phyloP scores from a whole-genome alignment of 2,329 filamentous ascomycete genomes.

The Cladosporium sp. region DNA sequence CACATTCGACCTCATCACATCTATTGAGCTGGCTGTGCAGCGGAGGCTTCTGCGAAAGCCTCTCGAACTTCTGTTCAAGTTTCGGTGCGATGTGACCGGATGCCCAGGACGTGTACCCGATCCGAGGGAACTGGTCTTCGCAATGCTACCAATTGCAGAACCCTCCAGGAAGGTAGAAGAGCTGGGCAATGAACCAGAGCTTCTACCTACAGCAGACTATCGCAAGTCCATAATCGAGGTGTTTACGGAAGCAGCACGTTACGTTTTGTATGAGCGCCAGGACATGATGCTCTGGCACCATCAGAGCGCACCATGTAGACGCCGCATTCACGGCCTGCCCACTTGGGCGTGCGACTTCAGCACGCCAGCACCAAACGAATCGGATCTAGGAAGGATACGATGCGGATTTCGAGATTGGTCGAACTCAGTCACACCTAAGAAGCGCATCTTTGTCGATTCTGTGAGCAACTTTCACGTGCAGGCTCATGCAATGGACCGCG shows the following conservation, averaged over 20 bases:
- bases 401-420: constrained; percentile 3
- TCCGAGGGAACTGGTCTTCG: constrained; percentile 9
- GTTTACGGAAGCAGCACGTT: constrained; percentile 10
- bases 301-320: constrained; percentile 1
- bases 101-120: constrained; percentile 8
- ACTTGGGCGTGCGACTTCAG: constrained; percentile 11
- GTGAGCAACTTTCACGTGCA: constrained; percentile 8
- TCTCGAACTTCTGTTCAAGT: constrained; percentile 2
- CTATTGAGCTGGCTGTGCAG: constrained; percentile 4
- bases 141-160: constrained; percentile 8
- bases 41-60: background rate
- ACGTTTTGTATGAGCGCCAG: constrained; percentile 14
- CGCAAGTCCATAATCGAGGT: constrained; percentile 5
- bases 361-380: background rate
- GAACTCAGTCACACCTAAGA: background rate
- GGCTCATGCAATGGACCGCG: constrained; percentile 8
- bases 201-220: constrained; percentile 5
- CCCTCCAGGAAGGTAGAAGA: background rate
- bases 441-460: constrained; percentile 11
- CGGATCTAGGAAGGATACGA: background rate
- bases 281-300: constrained; percentile 11
- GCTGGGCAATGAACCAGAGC: background rate
- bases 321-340: background rate
- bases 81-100: background rate
- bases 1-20: background rate